Base-by-base conservation (phyloP, 805 yeast species). In the Starmerella sp. region DNA sequence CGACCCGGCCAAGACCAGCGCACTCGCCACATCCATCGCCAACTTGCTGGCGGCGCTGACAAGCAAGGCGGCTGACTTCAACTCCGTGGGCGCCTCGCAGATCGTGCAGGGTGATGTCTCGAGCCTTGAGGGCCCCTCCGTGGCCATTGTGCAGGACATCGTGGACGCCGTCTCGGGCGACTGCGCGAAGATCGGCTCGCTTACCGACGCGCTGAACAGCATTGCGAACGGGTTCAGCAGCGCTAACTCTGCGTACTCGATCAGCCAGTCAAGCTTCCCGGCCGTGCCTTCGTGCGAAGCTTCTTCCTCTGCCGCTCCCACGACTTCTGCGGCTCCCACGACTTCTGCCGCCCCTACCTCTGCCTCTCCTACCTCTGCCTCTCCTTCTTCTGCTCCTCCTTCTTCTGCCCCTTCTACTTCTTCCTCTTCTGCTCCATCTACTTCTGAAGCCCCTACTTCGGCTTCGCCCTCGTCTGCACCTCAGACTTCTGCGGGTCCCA, bases 91-190 rank as follows among this genome's bases (percentile, higher is more conserved):
- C n/a, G 62, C 63, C 47, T 49, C 44, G 42, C 2, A 51, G 31
- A 60, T 63, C 51, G 66, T 65, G 46, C 32, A 47, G 31, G 51
- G 56, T 31, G 66, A 63, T 53, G 46, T 65, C 52, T 43, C 48
- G 51, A 48, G 53, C 35, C 56, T 63, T 30, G 53, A 48, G 22
- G 57, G 54, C 42, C 59, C 62, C 50, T 54, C 66, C 39, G 58
- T 41, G 38, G 57, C 34, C 43, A 54, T 63, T 42, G 64, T 53
- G 32, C 36, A 53, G 35, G 31, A 32, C 22, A 58, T 59, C 44
- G 47, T 56, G 32, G 51, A 57, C 34, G 59, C 62, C 43, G 56
- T 52, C 37, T 50, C 52, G 54, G 35, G 35, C 11, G 35, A 32
- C 11, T 32, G 35, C 11, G 35, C 8, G 35, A 32, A 32, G 35